Conservation (phyloP, 1,284 basidiomycete species). For the Inonotus hispidus region DNA sequence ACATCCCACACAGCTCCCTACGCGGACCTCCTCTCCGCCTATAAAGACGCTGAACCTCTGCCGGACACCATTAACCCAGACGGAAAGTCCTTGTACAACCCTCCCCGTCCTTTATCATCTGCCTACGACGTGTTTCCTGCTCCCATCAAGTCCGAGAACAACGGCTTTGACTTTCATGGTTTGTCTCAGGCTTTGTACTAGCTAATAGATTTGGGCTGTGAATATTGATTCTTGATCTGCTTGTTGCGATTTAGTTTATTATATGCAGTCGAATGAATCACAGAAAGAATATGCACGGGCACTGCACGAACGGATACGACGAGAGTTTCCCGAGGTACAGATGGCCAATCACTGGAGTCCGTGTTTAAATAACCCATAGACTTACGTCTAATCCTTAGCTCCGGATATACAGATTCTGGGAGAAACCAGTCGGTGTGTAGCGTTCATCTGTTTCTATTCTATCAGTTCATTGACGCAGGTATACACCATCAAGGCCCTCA, state of each 20-base stretch:
- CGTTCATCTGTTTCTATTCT: background rate
- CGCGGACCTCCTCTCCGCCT: conserved; percentile 40
- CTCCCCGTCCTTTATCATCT: conserved; percentile 37
- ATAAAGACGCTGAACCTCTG: conserved; percentile 43
- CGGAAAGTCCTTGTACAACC: conserved; percentile 54
- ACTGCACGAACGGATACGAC: conserved; percentile 55
- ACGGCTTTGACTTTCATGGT: conserved; percentile 69
- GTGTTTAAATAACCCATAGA: background rate
- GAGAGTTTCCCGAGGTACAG: conserved; percentile 66
- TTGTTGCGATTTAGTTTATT: conserved; percentile 42
- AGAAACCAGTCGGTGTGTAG: conserved; percentile 50
- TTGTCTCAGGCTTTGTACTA: too few relatives aligned
- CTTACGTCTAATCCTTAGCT: conserved; percentile 35
- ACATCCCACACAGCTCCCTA: background rate
- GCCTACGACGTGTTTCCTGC: conserved; percentile 50
- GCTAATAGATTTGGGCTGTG: too few relatives aligned
- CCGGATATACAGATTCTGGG: conserved; percentile 60
- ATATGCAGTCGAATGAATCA: conserved; percentile 38
- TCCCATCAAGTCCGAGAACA: conserved; percentile 47
- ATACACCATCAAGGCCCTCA: conserved; percentile 41
- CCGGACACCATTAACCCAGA: conserved; percentile 46
- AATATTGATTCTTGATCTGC: background rate
- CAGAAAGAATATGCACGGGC: conserved; percentile 50
- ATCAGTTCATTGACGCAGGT: background rate
- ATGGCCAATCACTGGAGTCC: background rate